A percentile compares a stretch with the other conserved stretches of the same genome.
These are phyloP conservation scores for Cyclotella cryptica DNA, from an alignment of 108 stramenopile species.

Conservation along the genomic window DNA sequence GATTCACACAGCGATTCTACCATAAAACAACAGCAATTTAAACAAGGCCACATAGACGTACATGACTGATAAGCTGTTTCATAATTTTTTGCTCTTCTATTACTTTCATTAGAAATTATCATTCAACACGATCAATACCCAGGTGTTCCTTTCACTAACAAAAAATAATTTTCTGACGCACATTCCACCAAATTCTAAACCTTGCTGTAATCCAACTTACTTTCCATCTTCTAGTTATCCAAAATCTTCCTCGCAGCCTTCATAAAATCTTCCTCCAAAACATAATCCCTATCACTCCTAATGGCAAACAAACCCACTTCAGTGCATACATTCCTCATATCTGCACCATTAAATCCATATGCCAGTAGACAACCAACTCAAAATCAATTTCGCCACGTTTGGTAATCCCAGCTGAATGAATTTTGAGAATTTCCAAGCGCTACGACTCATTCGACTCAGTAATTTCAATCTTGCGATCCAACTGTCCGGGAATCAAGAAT, in stretches of 20 bases:
- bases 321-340: slow-evolving; percentile 97
- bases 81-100: too few relatives aligned
- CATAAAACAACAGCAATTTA: too few relatives aligned
- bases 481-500: slow-evolving; percentile 95
- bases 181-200: slow-evolving; percentile 62
- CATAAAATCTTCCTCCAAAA: slow-evolving; percentile 98
- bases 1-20: slow-evolving; percentile 44
- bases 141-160: too few relatives aligned
- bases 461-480: slow-evolving; percentile 99
- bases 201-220: slow-evolving; percentile 98
- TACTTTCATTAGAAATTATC: too few relatives aligned
- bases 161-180: too few relatives aligned
- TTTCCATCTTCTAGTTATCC: slow-evolving; percentile 98
- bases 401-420: slow-evolving; percentile 93
- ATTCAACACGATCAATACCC: too few relatives aligned
- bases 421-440: slow-evolving; percentile 97
- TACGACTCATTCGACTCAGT: slow-evolving; percentile 98
- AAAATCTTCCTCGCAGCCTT: slow-evolving; percentile 98
- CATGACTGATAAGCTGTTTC: too few relatives aligned
- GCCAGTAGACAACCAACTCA: slow-evolving; percentile 96
- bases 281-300: slow-evolving; percentile 96
- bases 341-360: slow-evolving; percentile 98
- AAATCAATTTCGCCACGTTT: slow-evolving; percentile 98
- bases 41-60: too few relatives aligned
- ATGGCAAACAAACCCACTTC: slow-evolving; percentile 99